phyloP scores from a whole-genome alignment of 305 asterid genomes.

The Fraxinus floribunda region DNA sequence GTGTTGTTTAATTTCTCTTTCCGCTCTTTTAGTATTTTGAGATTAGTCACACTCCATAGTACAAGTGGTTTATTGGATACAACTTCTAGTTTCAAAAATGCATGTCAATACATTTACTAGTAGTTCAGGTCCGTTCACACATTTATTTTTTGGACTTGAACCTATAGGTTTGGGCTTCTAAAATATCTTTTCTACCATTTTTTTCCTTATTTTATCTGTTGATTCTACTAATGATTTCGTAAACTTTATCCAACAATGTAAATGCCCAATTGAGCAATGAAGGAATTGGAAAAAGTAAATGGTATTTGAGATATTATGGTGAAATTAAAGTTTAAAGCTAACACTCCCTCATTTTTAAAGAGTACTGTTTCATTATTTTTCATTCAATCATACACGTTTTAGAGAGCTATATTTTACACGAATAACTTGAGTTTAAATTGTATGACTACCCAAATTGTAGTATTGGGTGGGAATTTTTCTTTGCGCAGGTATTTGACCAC shows the following conservation, averaged over 20 bases:
- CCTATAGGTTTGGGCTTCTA: not conserved
- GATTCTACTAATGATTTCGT: not conserved
- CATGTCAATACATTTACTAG: not conserved
- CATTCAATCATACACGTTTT: not conserved
- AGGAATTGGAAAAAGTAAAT: not conserved
- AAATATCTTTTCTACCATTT: not conserved
- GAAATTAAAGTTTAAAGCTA: not conserved
- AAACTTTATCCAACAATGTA: not conserved
- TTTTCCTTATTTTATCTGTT: not conserved
- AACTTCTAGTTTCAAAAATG: not conserved
- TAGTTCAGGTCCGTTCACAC: not conserved
- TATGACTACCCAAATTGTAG: not conserved
- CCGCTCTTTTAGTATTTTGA: not conserved
- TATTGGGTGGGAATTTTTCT: not conserved
- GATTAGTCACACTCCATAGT: not conserved
- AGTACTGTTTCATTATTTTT: not conserved
- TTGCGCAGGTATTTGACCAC: not conserved
- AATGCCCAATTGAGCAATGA: not conserved
- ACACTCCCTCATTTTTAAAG: not conserved
- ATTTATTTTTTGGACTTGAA: not conserved
- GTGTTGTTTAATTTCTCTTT: not conserved
- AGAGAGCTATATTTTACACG: not conserved
- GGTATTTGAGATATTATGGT: not conserved
- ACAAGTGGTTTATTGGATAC: not conserved
- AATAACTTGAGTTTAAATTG: not conserved